Evolutionary conservation across 2,329 filamentous ascomycete genomes (phyloP).

Genomic region (Talaromyces sp.): DNA sequence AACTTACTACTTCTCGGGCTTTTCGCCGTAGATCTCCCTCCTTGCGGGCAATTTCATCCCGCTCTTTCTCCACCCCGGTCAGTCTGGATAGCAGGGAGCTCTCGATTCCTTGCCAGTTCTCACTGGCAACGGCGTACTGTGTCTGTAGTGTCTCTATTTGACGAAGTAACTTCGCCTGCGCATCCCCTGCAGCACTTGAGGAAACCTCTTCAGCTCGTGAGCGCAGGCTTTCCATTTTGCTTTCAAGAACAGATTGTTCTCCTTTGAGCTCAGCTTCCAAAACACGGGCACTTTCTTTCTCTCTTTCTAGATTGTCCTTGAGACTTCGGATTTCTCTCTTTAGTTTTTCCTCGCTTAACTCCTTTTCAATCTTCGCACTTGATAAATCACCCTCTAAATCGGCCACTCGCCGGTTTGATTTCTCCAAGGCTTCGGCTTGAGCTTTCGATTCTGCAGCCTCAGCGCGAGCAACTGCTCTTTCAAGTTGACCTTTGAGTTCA

Average conservation of each 20-base stretch:
- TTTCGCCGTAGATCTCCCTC: conserved; percentile 87
- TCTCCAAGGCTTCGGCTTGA: conserved; percentile 62
- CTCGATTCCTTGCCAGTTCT: conserved; percentile 98
- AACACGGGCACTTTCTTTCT: conserved; percentile 63
- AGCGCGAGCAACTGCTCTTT: conserved; percentile 60
- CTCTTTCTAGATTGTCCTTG: conserved; percentile 66
- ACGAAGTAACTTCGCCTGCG: conserved; percentile 81
- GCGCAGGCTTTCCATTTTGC: conserved; percentile 83
- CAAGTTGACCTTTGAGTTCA: conserved; percentile 65
- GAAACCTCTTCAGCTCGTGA: conserved; percentile 83
- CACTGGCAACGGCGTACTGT: conserved; percentile 87
- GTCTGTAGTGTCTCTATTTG: conserved; percentile 95
- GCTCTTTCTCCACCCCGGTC: conserved; percentile 76
- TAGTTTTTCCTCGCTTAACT: conserved; percentile 64
- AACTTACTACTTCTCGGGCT: conserved; percentile 72
- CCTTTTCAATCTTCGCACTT: conserved; percentile 67
- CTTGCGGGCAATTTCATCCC: conserved; percentile 75
- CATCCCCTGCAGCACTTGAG: conserved; percentile 72
- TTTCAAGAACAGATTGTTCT: conserved; percentile 74
- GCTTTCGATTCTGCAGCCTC: conserved; percentile 62
- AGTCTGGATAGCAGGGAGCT: conserved; percentile 74
- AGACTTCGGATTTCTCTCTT: conserved; percentile 65
- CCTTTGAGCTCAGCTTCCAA: conserved; percentile 71
- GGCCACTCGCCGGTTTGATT: conserved; percentile 53
- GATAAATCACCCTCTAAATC: conserved; percentile 61